Evolutionary conservation across 441 rosid species (phyloP), one percentile per base, ranked within the genome.

Genomic region (Brassica hybrid): DNA sequence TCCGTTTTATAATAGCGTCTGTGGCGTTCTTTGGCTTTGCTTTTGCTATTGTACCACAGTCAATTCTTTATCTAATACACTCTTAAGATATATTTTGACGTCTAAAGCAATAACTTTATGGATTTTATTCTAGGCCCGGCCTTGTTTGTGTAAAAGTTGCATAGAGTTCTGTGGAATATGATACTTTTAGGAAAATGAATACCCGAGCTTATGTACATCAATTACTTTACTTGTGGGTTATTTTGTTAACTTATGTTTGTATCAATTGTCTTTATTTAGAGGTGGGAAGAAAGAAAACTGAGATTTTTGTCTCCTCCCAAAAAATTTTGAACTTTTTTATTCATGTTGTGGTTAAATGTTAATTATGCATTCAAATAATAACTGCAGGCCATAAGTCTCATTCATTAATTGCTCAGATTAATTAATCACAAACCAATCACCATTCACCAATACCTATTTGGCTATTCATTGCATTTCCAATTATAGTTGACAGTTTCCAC

Each of bases 341-440:
- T 52, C 58, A 52, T 36, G 67, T 11, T 10, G 69, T 61, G 50
- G 58, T 60, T 56, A 21, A 21, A 21, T 21, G 23, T 21, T 21
- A 32, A 68, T 11, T 16, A 72, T 9, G 64, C 72, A 66, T 58
- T 65, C 27, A 36, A 19, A 54, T 52, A 52, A 70, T 78, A 67
- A 23, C 5, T 79, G 78, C 67, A 54, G 75, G 71, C 77, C 25
- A 9, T 50, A 50, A 60, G 68, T 72, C 80, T 64, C 67, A 8
- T 57, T 71, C 67, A 71, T 71, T 58, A 41, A 77, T 65, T 70
- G 41, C 38, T 41, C 52, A 76, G 5, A 16, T n/a, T 65, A 71
- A 16, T n/a, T 65, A 71, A 65, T 65, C 67, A 71, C 21, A 58
- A 58, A 77, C 81, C 81, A 72, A 32, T 77, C 69, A 66, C 68